These are phyloP conservation scores for Acidiella bohemica DNA, from an alignment of 495 filamentous ascomycete species.

Conservation along the genomic window DNA sequence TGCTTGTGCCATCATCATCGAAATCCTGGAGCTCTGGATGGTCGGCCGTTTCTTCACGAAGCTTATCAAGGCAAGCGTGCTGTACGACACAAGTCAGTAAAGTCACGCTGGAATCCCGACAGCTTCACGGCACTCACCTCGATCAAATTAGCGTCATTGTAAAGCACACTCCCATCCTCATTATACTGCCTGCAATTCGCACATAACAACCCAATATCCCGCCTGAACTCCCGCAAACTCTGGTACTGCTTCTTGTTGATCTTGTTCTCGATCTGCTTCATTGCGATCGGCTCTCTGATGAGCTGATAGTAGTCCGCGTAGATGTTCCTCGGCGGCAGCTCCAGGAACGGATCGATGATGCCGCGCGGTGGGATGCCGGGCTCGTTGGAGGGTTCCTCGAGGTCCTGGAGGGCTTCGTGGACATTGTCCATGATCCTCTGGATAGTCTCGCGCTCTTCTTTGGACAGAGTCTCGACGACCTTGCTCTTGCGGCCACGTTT, in stretches of 20 bases:
- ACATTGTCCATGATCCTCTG: conserved; percentile 62
- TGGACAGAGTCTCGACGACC: conserved; percentile 38
- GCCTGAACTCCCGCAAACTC: conserved; percentile 61
- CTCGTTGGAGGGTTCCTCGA: conserved; percentile 52
- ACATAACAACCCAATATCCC: conserved; percentile 71
- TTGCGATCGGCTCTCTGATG: conserved; percentile 81
- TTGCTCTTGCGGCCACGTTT: conserved; percentile 70
- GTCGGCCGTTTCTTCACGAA: conserved; percentile 54
- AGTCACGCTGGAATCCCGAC: not conserved
- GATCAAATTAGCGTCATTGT: conserved; percentile 82
- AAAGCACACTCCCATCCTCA: conserved; percentile 82
- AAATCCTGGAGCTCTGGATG: conserved; percentile 63
- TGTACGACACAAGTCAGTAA: conserved; percentile 23
- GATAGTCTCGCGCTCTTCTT: conserved; percentile 46
- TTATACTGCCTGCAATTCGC: conserved; percentile 90
- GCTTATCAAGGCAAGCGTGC: conserved; percentile 43
- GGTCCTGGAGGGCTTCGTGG: conserved; percentile 63
- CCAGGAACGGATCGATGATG: conserved; percentile 89
- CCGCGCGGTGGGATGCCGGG: conserved; percentile 49
- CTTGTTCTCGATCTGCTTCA: conserved; percentile 82
- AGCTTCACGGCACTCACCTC: conserved; percentile 49
- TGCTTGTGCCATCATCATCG: conserved; percentile 56
- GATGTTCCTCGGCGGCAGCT: conserved; percentile 69
- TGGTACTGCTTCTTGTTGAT: conserved; percentile 90
- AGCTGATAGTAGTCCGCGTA: conserved; percentile 91